Evolutionary conservation across 768 basidiomycete species (phyloP).

Genomic region (Trichaptum fuscoviolaceum): DNA sequence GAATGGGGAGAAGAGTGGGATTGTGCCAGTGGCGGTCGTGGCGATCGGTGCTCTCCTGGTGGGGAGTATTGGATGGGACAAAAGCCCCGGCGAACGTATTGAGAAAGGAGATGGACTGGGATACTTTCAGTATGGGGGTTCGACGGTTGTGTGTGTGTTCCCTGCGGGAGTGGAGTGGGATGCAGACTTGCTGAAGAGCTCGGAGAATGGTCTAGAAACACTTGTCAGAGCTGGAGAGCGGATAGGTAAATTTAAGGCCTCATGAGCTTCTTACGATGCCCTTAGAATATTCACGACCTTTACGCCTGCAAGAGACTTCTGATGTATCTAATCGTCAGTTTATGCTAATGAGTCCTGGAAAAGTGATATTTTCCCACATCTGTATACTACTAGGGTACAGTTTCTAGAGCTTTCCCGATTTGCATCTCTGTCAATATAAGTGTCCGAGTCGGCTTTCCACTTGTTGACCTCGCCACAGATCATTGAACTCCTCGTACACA

Average conservation of each 20-base stretch:
- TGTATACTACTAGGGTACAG: background rate
- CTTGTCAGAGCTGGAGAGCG: constrained; percentile 42
- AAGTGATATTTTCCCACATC: background rate
- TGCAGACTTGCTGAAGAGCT: constrained; percentile 53
- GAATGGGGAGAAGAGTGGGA: constrained; percentile 12
- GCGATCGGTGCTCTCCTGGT: constrained; percentile 81
- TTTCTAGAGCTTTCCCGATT: background rate
- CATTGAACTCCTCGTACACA: background rate
- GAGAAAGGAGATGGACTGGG: constrained; percentile 65
- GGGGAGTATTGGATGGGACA: constrained; percentile 59
- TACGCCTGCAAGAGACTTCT: background rate
- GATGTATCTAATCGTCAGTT: too few species aligned
- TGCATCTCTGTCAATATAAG: background rate
- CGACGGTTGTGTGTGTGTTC: constrained; percentile 61
- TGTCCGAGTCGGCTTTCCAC: too few species aligned
- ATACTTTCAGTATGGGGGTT: constrained; percentile 71
- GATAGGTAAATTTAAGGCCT: constrained; percentile 1
- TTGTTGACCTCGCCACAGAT: too few species aligned
- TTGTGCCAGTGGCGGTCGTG: constrained; percentile 51
- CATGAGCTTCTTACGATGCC: background rate
- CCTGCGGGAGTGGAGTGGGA: constrained; percentile 54
- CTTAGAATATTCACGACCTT: background rate
- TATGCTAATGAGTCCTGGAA: too few species aligned
- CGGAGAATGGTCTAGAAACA: constrained; percentile 49
- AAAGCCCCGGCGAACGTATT: constrained; percentile 42